phyloP scores from a whole-genome alignment of 169 alveolate genomes.

The Plasmodium falciparum region DNA sequence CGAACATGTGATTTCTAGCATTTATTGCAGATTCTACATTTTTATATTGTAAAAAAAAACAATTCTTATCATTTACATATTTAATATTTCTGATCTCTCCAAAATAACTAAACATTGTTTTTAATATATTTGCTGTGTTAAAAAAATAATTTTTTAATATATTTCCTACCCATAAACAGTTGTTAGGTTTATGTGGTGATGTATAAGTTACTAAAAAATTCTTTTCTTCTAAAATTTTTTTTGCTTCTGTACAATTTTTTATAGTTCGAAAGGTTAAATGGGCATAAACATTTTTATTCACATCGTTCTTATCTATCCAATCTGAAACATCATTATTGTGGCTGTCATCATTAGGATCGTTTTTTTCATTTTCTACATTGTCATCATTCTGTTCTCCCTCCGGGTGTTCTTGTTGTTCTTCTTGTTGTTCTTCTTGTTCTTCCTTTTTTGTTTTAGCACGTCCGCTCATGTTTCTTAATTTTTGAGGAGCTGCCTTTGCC shows the following conservation, averaged over 20 bases:
- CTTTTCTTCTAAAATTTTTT: slow-evolving; percentile 34
- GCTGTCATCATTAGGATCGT: background rate
- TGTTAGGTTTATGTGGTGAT: slow-evolving; percentile 34
- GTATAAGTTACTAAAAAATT: slow-evolving; percentile 25
- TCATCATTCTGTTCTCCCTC: background rate
- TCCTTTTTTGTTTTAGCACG: background rate
- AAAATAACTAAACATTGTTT: slow-evolving; percentile 26
- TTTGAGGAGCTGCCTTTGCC: background rate
- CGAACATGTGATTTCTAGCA: slow-evolving; percentile 65
- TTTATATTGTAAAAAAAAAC: slow-evolving; percentile 35
- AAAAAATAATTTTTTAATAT: slow-evolving; percentile 21
- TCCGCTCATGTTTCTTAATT: background rate
- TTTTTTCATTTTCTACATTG: background rate
- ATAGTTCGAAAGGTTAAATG: slow-evolving; percentile 63
- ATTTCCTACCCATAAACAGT: slow-evolving; percentile 71
- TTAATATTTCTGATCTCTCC: slow-evolving; percentile 21
- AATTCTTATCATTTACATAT: slow-evolving; percentile 29
- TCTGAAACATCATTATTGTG: no score
- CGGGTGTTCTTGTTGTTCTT: background rate
- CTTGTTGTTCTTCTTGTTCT: background rate
- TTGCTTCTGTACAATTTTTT: slow-evolving; percentile 42
- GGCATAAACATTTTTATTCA: background rate
- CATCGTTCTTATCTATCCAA: no score
- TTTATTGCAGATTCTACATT: slow-evolving; percentile 12
- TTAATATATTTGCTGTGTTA: slow-evolving; percentile 6